Evolutionary conservation across 371 early-diverging fungal genomes (phyloP).

Genomic region (Mortierella sp.): DNA sequence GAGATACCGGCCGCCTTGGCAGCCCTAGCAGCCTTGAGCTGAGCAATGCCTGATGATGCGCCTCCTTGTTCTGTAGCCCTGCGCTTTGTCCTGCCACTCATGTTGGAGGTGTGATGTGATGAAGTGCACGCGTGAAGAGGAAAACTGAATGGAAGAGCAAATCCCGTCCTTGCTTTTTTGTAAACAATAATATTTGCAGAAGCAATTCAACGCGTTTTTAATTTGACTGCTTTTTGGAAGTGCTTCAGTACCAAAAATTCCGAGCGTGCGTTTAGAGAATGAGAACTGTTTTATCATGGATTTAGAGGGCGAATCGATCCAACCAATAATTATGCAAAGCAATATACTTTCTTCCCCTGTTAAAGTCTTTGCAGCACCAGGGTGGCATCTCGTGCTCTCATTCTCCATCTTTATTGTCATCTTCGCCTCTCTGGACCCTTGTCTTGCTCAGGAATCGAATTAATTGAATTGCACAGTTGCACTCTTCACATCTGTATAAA

Average conservation of each 20-base stretch:
- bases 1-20: conserved; percentile 31
- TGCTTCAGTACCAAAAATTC: background rate
- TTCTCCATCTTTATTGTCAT: background rate
- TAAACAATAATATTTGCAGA: background rate
- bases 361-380: background rate
- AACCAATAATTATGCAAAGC: background rate
- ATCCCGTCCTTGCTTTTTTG: too few relatives aligned
- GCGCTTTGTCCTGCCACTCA: conserved; percentile 46
- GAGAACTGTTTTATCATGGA: background rate
- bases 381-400: background rate
- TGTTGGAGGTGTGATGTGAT: conserved; percentile 11
- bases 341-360: background rate
- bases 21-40: conserved; percentile 30
- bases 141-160: too few relatives aligned
- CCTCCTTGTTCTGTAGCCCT: conserved; percentile 24
- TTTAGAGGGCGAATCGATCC: background rate
- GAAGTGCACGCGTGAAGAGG: too few relatives aligned
- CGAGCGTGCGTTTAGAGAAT: background rate
- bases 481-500: too few relatives aligned
- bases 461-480: too few relatives aligned
- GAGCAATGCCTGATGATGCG: conserved; percentile 19
- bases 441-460: background rate
- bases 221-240: conserved; percentile 7
- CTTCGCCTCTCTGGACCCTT: background rate
- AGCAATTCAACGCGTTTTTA: conserved; percentile 6